Base-by-base conservation (phyloP, 2,329 filamentous ascomycete genomes). In the Aspergillus ustus region DNA sequence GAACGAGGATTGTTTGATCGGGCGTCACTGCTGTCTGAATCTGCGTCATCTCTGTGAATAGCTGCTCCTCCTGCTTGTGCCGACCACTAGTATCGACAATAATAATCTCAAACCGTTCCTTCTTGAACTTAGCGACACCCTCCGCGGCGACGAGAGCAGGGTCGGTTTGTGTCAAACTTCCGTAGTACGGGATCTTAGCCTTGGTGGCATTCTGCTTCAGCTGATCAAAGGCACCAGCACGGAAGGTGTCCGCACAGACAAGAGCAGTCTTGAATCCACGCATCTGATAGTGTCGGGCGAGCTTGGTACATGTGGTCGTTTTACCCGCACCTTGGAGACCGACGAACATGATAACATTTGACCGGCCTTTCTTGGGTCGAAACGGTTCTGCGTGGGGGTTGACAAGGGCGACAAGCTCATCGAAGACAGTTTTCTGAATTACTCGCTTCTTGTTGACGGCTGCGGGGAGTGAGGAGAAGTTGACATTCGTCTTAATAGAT, bases 341-440 rank as follows among this genome's bases (percentile, higher is more conserved):
- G 65, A 99, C 95, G 77, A 99, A 98, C 95, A 99, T 99, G 79
- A 99, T 97, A 74, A 99, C 91, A 77, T 97, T 99, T 66, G 90
- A 84, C 77, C 93, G 95, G 67, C 93, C 93, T 81, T 98, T 99
- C 82, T 96, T 97, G 22, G 94, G 93, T 77, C 96, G 95, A 84
- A 97, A 99, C 0, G 94, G 90, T 68, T 97, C 93, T 71, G 91
- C 90, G 78, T 98, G 94, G 28, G 95, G 95, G 72, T 99, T 93
- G 69, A 99, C 95, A 54, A 99, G 89, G 72, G 92, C 90, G 68
- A 98, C 94, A 56, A 99, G 88, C 78, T 98, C 93, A 75, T 99
- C 94, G 77, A 96, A 99, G 69, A 99, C 95, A 67, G 95, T 87
- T 79, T 98, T 98, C 75, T 99, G 95, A 74, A 99, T 97, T 63